These are phyloP conservation scores for Apostasia ramifera DNA, from an alignment of 106 monocot genomes.

Conservation along the genomic window DNA sequence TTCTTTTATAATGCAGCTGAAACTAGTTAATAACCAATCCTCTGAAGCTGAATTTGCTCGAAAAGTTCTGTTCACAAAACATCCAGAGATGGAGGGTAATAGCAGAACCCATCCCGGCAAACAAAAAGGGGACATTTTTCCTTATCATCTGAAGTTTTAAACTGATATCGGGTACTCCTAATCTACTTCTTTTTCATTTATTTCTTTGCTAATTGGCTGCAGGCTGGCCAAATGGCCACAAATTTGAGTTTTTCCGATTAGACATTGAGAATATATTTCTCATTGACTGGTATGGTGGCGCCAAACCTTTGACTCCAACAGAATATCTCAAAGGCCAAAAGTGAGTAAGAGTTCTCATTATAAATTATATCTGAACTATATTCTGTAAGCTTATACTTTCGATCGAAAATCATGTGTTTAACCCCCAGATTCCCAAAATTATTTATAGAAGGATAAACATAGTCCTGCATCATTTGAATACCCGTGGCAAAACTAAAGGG, in stretches of 20 bases:
- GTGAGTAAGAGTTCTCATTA: constrained; percentile 1
- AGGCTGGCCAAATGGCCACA: constrained; percentile 28
- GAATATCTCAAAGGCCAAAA: constrained; percentile 17
- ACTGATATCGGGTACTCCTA: too few species aligned
- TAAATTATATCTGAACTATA: too few species aligned
- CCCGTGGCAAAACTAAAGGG: too few species aligned
- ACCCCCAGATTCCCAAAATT: too few species aligned
- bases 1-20: constrained; percentile 8
- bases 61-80: constrained; percentile 20
- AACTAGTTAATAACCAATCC: constrained; percentile 18
- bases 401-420: too few species aligned
- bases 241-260: constrained; percentile 29
- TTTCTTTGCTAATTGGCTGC: constrained; percentile 8
- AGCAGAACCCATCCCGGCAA: background rate
- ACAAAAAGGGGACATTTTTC: background rate
- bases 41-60: constrained; percentile 15
- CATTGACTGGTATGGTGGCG: constrained; percentile 33
- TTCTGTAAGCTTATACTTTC: too few species aligned
- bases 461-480: too few species aligned
- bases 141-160: too few species aligned
- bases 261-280: constrained; percentile 35
- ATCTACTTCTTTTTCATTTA: background rate
- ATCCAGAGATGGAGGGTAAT: constrained; percentile 30
- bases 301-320: constrained; percentile 22
- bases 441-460: too few species aligned